Evolutionary conservation across 148 eudicot genomes (phyloP).

Genomic region (Limonium bicolor): DNA sequence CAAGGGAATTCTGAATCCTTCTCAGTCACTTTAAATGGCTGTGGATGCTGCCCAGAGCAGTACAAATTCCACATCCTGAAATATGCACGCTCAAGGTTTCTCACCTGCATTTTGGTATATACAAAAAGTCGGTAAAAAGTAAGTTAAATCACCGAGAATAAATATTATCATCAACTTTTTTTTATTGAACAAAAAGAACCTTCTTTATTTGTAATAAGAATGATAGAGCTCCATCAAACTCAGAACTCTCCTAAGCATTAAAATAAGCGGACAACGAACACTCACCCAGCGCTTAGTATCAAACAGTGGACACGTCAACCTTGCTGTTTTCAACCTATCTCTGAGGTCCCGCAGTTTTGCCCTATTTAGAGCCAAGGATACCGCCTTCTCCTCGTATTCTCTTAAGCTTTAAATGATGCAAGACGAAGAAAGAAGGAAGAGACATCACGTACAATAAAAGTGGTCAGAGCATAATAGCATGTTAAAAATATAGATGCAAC

Average conservation of each 20-base stretch:
- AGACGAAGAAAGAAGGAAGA: too few relatives aligned
- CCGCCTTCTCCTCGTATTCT: conserved; percentile 87
- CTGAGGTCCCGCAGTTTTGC: conserved; percentile 64
- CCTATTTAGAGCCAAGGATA: conserved; percentile 56
- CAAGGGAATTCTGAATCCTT: conserved; percentile 56
- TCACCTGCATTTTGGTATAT: conserved; percentile 33
- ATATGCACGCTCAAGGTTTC: conserved; percentile 69
- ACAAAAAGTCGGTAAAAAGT: too few relatives aligned
- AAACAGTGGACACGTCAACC: conserved; percentile 81
- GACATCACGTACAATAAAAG: too few relatives aligned
- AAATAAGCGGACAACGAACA: background rate
- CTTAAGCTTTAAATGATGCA: conserved; percentile 38
- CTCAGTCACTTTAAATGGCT: conserved; percentile 66
- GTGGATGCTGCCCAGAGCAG: conserved; percentile 73
- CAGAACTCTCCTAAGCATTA: too few relatives aligned
- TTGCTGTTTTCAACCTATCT: conserved; percentile 61
- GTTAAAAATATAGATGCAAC: too few relatives aligned
- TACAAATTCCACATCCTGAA: conserved; percentile 88
- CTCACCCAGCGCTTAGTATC: conserved; percentile 96
- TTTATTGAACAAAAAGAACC: too few relatives aligned
- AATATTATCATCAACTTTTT: too few relatives aligned
- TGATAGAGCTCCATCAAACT: too few relatives aligned
- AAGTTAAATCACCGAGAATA: too few relatives aligned
- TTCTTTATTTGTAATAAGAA: too few relatives aligned
- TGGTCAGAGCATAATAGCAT: too few relatives aligned